Evolutionary conservation across 148 eudicot genomes (phyloP).

Genomic region (Polygonum aviculare): DNA sequence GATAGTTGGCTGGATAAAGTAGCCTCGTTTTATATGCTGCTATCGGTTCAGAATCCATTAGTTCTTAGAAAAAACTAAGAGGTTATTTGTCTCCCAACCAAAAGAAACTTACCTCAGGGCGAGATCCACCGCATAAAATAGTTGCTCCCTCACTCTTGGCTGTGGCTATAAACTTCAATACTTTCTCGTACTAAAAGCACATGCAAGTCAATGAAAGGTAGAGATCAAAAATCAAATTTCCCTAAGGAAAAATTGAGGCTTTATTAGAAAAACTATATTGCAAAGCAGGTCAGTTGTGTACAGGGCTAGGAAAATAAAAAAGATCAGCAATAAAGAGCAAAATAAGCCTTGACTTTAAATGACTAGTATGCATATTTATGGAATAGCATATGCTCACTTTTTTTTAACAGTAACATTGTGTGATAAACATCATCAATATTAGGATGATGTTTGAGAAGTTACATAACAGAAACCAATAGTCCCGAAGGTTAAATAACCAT

Average conservation of each 20-base stretch:
- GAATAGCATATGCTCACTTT: background rate
- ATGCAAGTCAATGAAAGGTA: constrained; percentile 13
- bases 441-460: background rate
- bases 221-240: background rate
- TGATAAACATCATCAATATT: background rate
- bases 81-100: background rate
- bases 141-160: constrained; percentile 97
- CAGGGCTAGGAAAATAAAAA: background rate
- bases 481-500: background rate
- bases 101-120: constrained; percentile 59
- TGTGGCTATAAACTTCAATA: constrained; percentile 60
- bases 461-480: background rate
- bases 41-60: constrained; percentile 6
- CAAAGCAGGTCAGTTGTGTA: background rate
- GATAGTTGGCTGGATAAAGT: constrained; percentile 68
- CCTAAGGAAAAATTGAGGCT: background rate
- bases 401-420: background rate
- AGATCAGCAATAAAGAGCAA: background rate
- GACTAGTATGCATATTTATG: background rate
- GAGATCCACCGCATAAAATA: constrained; percentile 70
- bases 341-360: background rate
- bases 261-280: background rate
- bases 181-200: constrained; percentile 69
- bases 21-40: constrained; percentile 82
- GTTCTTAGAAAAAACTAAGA: background rate